These are phyloP conservation scores for Prunus mongolica DNA, from an alignment of 306 rosid species.

Conservation along the genomic window DNA sequence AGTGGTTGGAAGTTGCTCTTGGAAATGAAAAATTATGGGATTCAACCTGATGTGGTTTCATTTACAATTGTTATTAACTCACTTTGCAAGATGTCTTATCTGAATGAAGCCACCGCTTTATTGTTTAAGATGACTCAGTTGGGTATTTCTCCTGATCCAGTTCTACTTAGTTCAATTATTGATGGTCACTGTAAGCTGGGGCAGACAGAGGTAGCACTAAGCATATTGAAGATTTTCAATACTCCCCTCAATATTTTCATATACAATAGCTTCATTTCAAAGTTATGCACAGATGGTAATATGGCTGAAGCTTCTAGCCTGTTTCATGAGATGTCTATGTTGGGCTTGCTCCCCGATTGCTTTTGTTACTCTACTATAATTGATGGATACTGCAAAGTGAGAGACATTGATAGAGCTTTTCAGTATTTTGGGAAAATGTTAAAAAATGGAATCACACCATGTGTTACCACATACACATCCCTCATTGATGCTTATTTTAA, in stretches of 20 bases:
- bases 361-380: slow-evolving; percentile 32
- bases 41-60: slow-evolving; percentile 31
- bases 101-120: slow-evolving; percentile 29
- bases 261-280: slow-evolving; percentile 36
- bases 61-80: slow-evolving; percentile 29
- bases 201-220: slow-evolving; percentile 13
- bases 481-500: slow-evolving; percentile 30
- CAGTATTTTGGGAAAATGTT: slow-evolving; percentile 35
- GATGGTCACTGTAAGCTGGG: slow-evolving; percentile 36
- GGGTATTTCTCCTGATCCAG: slow-evolving; percentile 32
- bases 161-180: slow-evolving; percentile 29
- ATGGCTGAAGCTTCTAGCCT: slow-evolving; percentile 25
- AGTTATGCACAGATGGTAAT: slow-evolving; percentile 26
- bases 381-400: slow-evolving; percentile 28
- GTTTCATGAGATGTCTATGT: slow-evolving; percentile 31
- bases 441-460: slow-evolving; percentile 32
- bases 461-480: slow-evolving; percentile 21
- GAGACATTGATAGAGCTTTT: slow-evolving; percentile 16
- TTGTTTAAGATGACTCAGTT: slow-evolving; percentile 33
- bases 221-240: slow-evolving; percentile 27
- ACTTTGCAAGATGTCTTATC: slow-evolving; percentile 29
- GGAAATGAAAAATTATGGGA: slow-evolving; percentile 24
- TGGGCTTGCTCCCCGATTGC: slow-evolving; percentile 32
- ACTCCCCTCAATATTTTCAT: slow-evolving; percentile 24
- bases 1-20: slow-evolving; percentile 31